A percentile compares a stretch with the other conserved stretches of the same genome.
Conservation (phyloP, 371 early-diverging fungal genomes). For the Racocetra persica region DNA sequence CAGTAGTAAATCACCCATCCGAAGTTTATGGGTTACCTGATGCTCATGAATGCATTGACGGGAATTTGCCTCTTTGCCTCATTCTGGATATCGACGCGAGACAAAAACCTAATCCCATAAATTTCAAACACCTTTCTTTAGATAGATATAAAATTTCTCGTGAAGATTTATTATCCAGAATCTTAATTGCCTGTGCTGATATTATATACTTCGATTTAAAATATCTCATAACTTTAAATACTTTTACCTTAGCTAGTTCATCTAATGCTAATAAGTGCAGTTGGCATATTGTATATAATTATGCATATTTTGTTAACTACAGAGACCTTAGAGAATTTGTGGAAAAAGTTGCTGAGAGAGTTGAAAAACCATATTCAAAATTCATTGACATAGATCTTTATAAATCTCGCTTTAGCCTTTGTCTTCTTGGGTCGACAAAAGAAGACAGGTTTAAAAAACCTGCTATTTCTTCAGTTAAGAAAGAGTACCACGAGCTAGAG, state of each 20-base stretch:
- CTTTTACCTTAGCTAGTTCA: too few species aligned
- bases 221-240: background rate
- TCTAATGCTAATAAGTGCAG: background rate
- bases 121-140: conserved; percentile 13
- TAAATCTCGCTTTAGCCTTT: conserved; percentile 32
- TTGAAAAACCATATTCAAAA: conserved; percentile 25
- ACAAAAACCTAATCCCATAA: background rate
- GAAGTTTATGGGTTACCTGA: conserved; percentile 1
- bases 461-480: conserved; percentile 24
- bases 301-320: background rate
- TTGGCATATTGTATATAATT: conserved; percentile 32
- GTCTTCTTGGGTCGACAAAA: conserved; percentile 15
- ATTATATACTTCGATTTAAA: conserved; percentile 17
- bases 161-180: background rate
- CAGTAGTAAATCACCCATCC: conserved; percentile 7
- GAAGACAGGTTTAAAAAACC: conserved; percentile 33
- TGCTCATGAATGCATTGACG: background rate
- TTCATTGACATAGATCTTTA: conserved; percentile 32
- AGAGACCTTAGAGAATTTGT: too few species aligned
- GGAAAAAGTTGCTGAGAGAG: too few species aligned
- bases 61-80: background rate
- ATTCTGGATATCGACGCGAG: conserved; percentile 25
- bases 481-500: conserved; percentile 18
- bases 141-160: conserved; percentile 15
- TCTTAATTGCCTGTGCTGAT: conserved; percentile 14